Base-by-base conservation (phyloP, 1,284 basidiomycete genomes). In the Violaceomyces palustris region DNA sequence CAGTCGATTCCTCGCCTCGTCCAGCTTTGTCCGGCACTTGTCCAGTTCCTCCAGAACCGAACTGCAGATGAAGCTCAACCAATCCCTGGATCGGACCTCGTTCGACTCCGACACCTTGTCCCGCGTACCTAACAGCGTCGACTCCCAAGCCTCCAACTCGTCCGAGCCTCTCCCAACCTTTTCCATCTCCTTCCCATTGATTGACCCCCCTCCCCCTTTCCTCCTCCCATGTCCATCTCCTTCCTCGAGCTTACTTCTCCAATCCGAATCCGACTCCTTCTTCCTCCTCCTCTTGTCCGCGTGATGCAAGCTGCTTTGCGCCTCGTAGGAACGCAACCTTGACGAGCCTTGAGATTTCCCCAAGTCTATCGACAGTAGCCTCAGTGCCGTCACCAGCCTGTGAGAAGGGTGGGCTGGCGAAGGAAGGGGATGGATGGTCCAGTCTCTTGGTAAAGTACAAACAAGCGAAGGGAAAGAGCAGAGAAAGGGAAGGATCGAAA, bases 321-420 rank as follows among this genome's bases (percentile, higher is more conserved):
- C 17, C 14, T 36, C n/a, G 15, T 25, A 6, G 1, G 31, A 23
- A n/a, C 18, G 17, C 25, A n/a, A 8, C 21, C 32, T 19, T n/a
- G 17, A 24, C 18, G 18, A 15, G n/a, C 37, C 4, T 12, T 33
- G 9, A 4, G 32, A 10, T 5, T n/a, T 15, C 14, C 30, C 19
- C 2, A 63, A 15, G 8, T 45, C 39, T n/a, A 69, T 26, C 4
- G 53, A 52, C 3, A 62, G 33, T 1, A 69, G 56, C 12, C 67
- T 47, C 3, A 69, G 41, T 7, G 68, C 67, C 7, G 50, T 47
- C 1, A 66, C 42, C 18, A 70, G 52, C 7, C 68, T 51, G 43
- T 70, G 61, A 15, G 62, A 65, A 4, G 67, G 64, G 52, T 70
- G 67, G 1, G 67, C 64, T 6, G 67, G 64, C 14, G 40, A 42